Percentiles rank a stretch among this genome's conserved stretches.
These are phyloP conservation scores for Ploettnerulaceae sp. DNA, from an alignment of 2,329 filamentous ascomycete genomes.

Conservation along the genomic window DNA sequence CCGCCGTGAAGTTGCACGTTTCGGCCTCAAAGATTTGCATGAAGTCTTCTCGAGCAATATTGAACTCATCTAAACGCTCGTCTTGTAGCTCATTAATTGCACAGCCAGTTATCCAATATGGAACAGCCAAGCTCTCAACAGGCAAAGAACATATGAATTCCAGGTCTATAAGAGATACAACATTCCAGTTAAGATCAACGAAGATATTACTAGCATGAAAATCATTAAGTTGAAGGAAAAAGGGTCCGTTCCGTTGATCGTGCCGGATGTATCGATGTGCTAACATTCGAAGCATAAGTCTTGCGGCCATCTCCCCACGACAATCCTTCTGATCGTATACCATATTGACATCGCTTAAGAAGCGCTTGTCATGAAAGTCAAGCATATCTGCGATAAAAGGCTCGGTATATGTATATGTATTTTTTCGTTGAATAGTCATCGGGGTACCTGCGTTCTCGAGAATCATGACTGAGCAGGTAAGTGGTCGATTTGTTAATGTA, in stretches of 20 bases:
- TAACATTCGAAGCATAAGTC: constrained; percentile 25
- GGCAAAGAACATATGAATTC: constrained; percentile 36
- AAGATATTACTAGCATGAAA: constrained; percentile 36
- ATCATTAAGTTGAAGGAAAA: constrained; percentile 33
- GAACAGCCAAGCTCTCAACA: constrained; percentile 29
- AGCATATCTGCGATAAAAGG: constrained; percentile 21
- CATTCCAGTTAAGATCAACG: constrained; percentile 36
- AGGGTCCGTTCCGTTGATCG: constrained; percentile 29
- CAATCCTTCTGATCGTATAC: constrained; percentile 26
- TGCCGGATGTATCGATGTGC: constrained; percentile 31
- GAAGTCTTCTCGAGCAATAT: too few relatives aligned
- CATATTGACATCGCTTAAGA: constrained; percentile 28
- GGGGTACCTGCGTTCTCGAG: constrained; percentile 35
- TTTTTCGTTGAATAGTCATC: constrained; percentile 29
- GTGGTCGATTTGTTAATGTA: constrained; percentile 34
- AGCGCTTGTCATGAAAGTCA: constrained; percentile 28
- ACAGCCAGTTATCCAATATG: constrained; percentile 34
- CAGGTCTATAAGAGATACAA: constrained; percentile 34
- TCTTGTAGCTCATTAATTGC: constrained; percentile 23
- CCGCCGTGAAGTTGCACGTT: too few relatives aligned
- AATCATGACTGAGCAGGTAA: constrained; percentile 29
- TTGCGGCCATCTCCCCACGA: constrained; percentile 29
- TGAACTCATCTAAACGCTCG: too few relatives aligned
- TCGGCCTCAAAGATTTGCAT: too few relatives aligned
- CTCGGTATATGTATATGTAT: constrained; percentile 32